Conservation (phyloP, 768 basidiomycete genomes). For the Boletus coccyginus region DNA sequence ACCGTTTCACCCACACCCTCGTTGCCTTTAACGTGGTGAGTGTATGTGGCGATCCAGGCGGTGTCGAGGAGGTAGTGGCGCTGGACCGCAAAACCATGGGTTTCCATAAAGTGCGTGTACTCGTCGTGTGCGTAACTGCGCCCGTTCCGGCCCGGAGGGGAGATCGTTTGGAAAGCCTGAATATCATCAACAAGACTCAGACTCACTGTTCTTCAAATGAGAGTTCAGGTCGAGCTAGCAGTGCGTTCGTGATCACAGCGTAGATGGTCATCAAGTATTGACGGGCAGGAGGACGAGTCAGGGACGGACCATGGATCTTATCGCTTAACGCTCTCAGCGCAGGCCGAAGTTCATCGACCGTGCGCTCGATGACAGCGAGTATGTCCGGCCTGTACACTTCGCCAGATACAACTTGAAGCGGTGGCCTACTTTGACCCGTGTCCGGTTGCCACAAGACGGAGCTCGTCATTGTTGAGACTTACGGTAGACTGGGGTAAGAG, state of each 20-base stretch:
- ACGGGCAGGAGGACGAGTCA: no score
- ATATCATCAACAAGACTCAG: no score
- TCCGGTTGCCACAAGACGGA: slow-evolving; percentile 3
- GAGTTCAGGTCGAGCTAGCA: slow-evolving; percentile 66
- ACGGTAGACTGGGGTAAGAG: no score
- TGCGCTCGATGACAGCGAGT: slow-evolving; percentile 55
- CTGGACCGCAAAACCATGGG: slow-evolving; percentile 63
- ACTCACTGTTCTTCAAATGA: slow-evolving; percentile 63
- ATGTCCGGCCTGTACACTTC: slow-evolving; percentile 56
- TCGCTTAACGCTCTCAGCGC: slow-evolving; percentile 62
- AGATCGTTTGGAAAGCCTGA: no score
- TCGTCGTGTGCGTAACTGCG: slow-evolving; percentile 59
- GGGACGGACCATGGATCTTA: slow-evolving; percentile 60
- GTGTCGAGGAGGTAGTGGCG: slow-evolving; percentile 63
- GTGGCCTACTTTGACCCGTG: not conserved
- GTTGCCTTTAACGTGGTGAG: slow-evolving; percentile 28
- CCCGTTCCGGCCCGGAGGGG: no score
- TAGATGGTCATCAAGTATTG: not conserved
- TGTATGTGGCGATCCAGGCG: slow-evolving; percentile 70
- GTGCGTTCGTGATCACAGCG: not conserved
- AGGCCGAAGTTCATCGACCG: slow-evolving; percentile 48
- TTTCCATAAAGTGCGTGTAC: slow-evolving; percentile 63
- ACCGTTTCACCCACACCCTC: no score
- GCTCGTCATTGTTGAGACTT: not conserved
- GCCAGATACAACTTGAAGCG: not conserved